phyloP scores from a whole-genome alignment of 2,329 filamentous ascomycete species.

The Ophiocordyceps camponoti-saundersi region DNA sequence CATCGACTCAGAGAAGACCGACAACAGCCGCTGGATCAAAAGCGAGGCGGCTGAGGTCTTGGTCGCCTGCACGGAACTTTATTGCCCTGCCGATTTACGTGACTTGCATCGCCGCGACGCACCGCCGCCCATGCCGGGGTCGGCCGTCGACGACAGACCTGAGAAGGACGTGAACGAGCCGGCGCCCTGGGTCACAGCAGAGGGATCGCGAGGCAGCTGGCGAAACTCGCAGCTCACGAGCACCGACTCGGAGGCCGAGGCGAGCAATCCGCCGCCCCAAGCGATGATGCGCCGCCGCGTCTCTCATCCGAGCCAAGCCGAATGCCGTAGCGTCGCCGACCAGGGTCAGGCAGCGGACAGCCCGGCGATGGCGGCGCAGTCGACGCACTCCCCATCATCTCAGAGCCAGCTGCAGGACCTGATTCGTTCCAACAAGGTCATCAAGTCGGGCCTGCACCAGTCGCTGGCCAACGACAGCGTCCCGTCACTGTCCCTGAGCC shows the following conservation, averaged over 20 bases:
- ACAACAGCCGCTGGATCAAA: slow-evolving; percentile 62
- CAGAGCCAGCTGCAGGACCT: slow-evolving; percentile 43
- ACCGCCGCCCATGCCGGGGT: slow-evolving; percentile 7
- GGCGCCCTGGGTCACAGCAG: slow-evolving; percentile 22
- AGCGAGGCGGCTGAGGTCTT: slow-evolving; percentile 67
- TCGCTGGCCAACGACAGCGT: slow-evolving; percentile 41
- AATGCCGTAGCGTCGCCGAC: slow-evolving; percentile 28
- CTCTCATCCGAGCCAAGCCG: slow-evolving; percentile 35
- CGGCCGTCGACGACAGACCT: slow-evolving; percentile 7
- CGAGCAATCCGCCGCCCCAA: slow-evolving; percentile 18
- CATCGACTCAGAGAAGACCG: slow-evolving; percentile 61
- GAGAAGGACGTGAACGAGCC: slow-evolving; percentile 18
- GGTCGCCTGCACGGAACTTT: slow-evolving; percentile 62
- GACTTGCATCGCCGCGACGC: slow-evolving; percentile 8
- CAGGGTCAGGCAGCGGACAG: slow-evolving; percentile 32
- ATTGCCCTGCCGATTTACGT: slow-evolving; percentile 13
- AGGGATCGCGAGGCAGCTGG: slow-evolving; percentile 26
- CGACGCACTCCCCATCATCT: slow-evolving; percentile 28
- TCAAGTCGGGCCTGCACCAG: slow-evolving; percentile 38
- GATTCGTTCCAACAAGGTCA: slow-evolving; percentile 40
- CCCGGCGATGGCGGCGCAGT: slow-evolving; percentile 40
- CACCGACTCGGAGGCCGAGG: slow-evolving; percentile 22
- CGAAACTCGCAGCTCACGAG: slow-evolving; percentile 35
- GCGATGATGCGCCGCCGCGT: slow-evolving; percentile 17
- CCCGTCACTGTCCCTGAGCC: slow-evolving; percentile 32